Base-by-base conservation (phyloP, 495 filamentous ascomycete genomes). In the Aspergillus leporis region DNA sequence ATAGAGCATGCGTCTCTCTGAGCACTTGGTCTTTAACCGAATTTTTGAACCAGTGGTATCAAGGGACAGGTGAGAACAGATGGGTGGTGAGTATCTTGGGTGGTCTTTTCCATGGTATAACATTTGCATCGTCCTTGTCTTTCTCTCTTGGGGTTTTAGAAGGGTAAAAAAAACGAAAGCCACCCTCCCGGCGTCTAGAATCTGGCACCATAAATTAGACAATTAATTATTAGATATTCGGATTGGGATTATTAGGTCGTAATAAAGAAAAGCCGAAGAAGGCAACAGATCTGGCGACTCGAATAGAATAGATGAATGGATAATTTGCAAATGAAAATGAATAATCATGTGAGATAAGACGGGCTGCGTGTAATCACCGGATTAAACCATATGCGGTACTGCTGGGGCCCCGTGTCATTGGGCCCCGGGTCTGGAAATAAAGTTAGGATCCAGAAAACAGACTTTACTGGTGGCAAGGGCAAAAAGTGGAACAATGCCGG, bases 321-420 rank as follows among this genome's bases (percentile, higher is more conserved):
- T 47, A 47, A 47, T 47, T 47, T 47, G 19, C 18, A 47, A n/a
- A 47, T 22, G 43, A 47, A 30, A 53, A 53, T 53, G 30, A 53
- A 36, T 53, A 53, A 53, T 53, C 40, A 4, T 32, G 31, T 2
- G 12, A 8, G 51, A 53, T 53, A 53, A 53, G 30, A n/a, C 51
- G 14, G 19, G 19, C 51, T 30, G 25, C n/a, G 40, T 21, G 36
- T 48, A 28, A 53, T 18, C 5, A 22, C 2, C 5, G 19, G n/a
- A 21, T 16, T 40, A 53, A 40, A 18, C 2, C 4, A 32, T 21
- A 5, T 9, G n/a, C 41, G 50, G 50, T 32, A 32, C 50, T 16
- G 51, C 51, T 23, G 51, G 51, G 32, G 28, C 28, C 51, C 19
- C 28, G n/a, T 53, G 18, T 19, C 51, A 40, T 36, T 51, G 49